Base-by-base conservation (phyloP, 805 yeast genomes). In the Suhomyces xylopsoci region DNA sequence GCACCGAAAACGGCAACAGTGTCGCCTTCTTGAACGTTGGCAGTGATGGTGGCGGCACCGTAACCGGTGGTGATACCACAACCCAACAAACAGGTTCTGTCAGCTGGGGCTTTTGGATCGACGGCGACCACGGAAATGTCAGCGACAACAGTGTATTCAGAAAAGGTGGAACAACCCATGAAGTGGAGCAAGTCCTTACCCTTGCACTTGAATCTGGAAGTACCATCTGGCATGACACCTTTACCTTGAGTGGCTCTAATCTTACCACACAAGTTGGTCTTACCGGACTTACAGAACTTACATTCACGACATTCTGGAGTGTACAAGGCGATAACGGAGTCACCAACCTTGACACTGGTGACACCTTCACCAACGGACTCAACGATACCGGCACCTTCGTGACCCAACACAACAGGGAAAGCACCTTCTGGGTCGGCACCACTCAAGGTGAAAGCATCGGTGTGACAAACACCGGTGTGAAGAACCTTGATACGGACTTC, bases 171-270 rank as follows among this genome's bases (percentile, higher is more conserved):
- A 72, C 97, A 89, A 48, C 99, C 99, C 99, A 94, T 94, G 72
- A 90, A 94, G 73, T 94, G 98, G 63, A 84, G 79, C 51, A 94
- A 73, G 44, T 84, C 81, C 76, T 94, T 81, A 60, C 99, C 99
- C 65, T 85, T 84, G 68, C 88, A 84, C 58, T 80, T 83, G 79
- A 94, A 93, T 72, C 99, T 84, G 45, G 88, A 72, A 48, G 99
- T 93, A 19, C 98, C 99, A 69, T 94, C 99, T 57, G 99, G 99
- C 97, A 94, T 88, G 54, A 93, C 87, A 70, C 99, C 99, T 67
- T 89, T 87, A 69, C 99, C 98, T 72, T 94, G 99, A 52, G 99
- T 96, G 51, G 90, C 96, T 76, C 99, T 86, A 62, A 94, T 93
- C 63, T 96, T 81, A 57, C 94, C 90, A 80, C 99, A 94, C 69